phyloP scores from a whole-genome alignment of 768 basidiomycete genomes.

The Xerocomus spinulosus region DNA sequence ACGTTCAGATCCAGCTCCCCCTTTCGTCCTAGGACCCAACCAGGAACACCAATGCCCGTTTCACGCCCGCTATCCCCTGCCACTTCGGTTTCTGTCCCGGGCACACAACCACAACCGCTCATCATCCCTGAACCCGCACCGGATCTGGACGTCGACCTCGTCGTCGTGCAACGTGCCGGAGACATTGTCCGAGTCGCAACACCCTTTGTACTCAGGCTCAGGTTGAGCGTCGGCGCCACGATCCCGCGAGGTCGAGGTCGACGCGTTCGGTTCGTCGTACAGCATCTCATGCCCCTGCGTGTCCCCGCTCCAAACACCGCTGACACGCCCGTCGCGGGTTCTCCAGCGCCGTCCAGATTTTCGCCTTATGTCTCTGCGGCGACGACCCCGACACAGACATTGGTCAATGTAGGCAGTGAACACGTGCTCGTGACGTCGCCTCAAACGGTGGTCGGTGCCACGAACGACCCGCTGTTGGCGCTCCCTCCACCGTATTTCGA shows the following conservation, averaged over 20 bases:
- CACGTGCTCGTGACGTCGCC: conserved; percentile 16
- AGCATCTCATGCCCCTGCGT: conserved; percentile 53
- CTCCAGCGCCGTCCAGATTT: conserved; percentile 4
- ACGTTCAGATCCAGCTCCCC: conserved; percentile 44
- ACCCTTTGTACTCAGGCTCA: conserved; percentile 56
- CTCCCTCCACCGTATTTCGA: conserved; percentile 49
- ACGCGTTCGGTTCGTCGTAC: conserved; percentile 55
- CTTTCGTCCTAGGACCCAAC: conserved; percentile 32
- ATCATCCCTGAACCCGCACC: conserved; percentile 19
- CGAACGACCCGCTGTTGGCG: conserved; percentile 9
- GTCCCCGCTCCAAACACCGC: conserved; percentile 8
- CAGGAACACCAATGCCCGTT: conserved; percentile 23
- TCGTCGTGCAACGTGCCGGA: conserved; percentile 47
- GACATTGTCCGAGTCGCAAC: conserved; percentile 45
- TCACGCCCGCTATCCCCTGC: conserved; percentile 32
- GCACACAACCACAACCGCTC: conserved; percentile 18
- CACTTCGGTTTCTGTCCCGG: conserved; percentile 18
- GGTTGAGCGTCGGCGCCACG: conserved; percentile 47
- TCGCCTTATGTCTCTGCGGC: conserved; percentile 7
- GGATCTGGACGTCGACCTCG: conserved; percentile 55
- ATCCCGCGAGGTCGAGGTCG: conserved; percentile 34
- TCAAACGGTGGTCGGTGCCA: conserved; percentile 3
- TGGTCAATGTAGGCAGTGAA: no score
- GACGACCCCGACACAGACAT: not conserved
- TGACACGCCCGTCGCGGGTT: conserved; percentile 4